Evolutionary conservation across 2,329 filamentous ascomycete genomes (phyloP).

Genomic region (Xylariomycetidae sp.): DNA sequence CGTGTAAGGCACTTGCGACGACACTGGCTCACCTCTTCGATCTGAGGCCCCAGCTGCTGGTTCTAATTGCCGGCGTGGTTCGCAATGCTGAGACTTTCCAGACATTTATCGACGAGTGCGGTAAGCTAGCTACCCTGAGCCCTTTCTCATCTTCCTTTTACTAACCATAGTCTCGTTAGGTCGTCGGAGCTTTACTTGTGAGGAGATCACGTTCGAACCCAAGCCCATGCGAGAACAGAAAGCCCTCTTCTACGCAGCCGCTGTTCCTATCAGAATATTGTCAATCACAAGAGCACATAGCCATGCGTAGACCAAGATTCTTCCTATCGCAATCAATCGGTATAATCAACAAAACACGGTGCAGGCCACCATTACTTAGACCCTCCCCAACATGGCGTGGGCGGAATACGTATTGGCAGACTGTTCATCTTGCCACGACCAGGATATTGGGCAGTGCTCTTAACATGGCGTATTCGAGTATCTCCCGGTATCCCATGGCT

Average conservation of each 20-base stretch:
- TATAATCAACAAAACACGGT: background rate
- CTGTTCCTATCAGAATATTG: slow-evolving; percentile 24
- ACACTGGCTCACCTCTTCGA: slow-evolving; percentile 52
- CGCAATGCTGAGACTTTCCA: slow-evolving; percentile 58
- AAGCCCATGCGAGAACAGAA: slow-evolving; percentile 35
- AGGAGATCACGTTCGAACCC: slow-evolving; percentile 34
- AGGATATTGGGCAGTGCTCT: no score
- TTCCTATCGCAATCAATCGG: background rate
- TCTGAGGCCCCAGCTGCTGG: slow-evolving; percentile 40
- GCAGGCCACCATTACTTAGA: slow-evolving; percentile 1
- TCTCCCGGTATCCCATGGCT: no score
- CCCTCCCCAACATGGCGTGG: no score
- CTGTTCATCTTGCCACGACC: no score
- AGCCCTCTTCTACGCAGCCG: slow-evolving; percentile 38
- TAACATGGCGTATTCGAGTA: no score
- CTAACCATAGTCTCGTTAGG: slow-evolving; percentile 19
- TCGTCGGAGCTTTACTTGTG: slow-evolving; percentile 26
- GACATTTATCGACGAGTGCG: slow-evolving; percentile 49
- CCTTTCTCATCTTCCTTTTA: no score
- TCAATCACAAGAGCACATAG: slow-evolving; percentile 13
- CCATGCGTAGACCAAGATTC: background rate
- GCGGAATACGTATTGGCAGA: no score
- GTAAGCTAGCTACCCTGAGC: slow-evolving; percentile 31
- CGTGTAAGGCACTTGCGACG: slow-evolving; percentile 50
- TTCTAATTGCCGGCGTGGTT: slow-evolving; percentile 55